Evolutionary conservation across 345 rosid species (phyloP).

Genomic region (Brassica rapa): DNA sequence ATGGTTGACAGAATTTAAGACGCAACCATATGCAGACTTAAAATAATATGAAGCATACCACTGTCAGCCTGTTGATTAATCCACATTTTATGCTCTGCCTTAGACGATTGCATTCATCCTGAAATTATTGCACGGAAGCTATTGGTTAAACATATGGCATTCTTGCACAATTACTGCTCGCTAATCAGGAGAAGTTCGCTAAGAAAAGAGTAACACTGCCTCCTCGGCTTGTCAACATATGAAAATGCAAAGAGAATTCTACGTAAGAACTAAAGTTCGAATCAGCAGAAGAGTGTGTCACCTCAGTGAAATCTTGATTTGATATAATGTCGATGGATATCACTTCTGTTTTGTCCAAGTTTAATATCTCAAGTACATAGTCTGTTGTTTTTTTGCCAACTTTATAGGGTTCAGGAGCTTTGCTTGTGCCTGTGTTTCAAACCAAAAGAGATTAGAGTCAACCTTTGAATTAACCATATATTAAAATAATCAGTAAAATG

Average conservation of each 20-base stretch:
- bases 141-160: slow-evolving; percentile 19
- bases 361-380: slow-evolving; percentile 79
- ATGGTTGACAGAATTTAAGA: neutral
- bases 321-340: slow-evolving; percentile 89
- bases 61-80: slow-evolving; percentile 78
- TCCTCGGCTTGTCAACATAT: slow-evolving; percentile 16
- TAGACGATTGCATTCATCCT: slow-evolving; percentile 99
- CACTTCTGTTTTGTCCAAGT: slow-evolving; percentile 86
- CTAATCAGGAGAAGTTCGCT: neutral
- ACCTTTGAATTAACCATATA: slow-evolving; percentile 10
- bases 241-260: slow-evolving; percentile 23
- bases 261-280: neutral
- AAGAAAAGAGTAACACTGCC: slow-evolving; percentile 15
- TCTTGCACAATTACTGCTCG: neutral
- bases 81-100: slow-evolving; percentile 99
- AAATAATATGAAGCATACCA: slow-evolving; percentile 55
- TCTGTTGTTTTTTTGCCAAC: slow-evolving; percentile 85
- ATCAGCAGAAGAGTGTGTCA: slow-evolving; percentile 37
- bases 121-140: slow-evolving; percentile 27
- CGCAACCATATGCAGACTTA: neutral
- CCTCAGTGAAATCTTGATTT: slow-evolving; percentile 99
- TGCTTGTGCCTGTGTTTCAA: slow-evolving; percentile 71
- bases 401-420: slow-evolving; percentile 77
- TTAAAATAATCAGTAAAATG: slow-evolving; percentile 6
- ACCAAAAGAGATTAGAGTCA: slow-evolving; percentile 23